phyloP scores from a whole-genome alignment of 2,329 filamentous ascomycete species.

The Aspergillus floridensis region DNA sequence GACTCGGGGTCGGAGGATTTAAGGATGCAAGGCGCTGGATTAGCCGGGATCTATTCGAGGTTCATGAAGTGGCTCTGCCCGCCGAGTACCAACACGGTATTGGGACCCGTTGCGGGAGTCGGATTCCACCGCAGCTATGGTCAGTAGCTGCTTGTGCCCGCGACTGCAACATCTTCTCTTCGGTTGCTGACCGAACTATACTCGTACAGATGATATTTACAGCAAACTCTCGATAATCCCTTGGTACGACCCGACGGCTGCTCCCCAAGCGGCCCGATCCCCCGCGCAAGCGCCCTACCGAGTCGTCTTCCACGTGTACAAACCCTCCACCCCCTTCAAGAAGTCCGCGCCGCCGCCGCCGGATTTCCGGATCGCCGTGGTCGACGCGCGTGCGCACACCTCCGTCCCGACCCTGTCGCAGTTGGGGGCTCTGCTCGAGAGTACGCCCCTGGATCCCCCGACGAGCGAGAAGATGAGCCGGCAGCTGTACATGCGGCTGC shows the following conservation, averaged over 20 bases:
- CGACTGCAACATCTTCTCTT: neutral
- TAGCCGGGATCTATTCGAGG: slow-evolving; percentile 31
- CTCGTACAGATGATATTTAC: slow-evolving; percentile 66
- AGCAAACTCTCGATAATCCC: slow-evolving; percentile 71
- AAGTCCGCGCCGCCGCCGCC: slow-evolving; percentile 76
- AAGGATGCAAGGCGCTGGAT: slow-evolving; percentile 20
- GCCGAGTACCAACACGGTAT: slow-evolving; percentile 28
- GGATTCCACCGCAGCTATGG: slow-evolving; percentile 56
- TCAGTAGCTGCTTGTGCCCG: slow-evolving; percentile 21
- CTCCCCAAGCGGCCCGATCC: slow-evolving; percentile 17
- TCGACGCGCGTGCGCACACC: slow-evolving; percentile 68
- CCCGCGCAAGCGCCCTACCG: slow-evolving; percentile 58
- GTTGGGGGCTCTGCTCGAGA: slow-evolving; percentile 67
- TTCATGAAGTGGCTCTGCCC: slow-evolving; percentile 37
- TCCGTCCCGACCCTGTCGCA: slow-evolving; percentile 71
- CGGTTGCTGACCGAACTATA: slow-evolving; percentile 21
- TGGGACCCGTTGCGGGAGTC: slow-evolving; percentile 52
- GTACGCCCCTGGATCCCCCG: slow-evolving; percentile 67
- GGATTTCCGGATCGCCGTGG: slow-evolving; percentile 80
- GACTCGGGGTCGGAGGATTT: neutral
- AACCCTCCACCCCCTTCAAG: slow-evolving; percentile 66
- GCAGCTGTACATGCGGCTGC: slow-evolving; percentile 71
- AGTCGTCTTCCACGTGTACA: slow-evolving; percentile 80
- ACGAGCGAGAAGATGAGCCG: slow-evolving; percentile 47
- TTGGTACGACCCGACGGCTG: slow-evolving; percentile 59